phyloP scores from a whole-genome alignment of 2,329 filamentous ascomycete species.

The Gaeumannomyces sp. region DNA sequence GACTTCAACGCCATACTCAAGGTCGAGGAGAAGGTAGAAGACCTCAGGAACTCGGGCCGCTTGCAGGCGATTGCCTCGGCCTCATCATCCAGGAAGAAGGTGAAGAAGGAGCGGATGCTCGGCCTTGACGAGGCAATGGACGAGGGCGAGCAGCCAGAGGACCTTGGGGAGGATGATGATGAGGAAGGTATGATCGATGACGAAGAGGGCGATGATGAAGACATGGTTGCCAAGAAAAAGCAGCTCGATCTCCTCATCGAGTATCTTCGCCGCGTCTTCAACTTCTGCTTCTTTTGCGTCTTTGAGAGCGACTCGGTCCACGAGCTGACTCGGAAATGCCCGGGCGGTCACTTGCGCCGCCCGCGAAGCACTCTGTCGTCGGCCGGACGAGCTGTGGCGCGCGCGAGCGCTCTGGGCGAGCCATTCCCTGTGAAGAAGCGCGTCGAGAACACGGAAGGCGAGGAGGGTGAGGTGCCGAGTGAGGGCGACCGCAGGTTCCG shows the following conservation, averaged over 20 bases:
- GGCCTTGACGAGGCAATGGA: conserved; percentile 57
- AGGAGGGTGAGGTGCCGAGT: conserved; percentile 57
- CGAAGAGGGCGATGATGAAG: conserved; percentile 79
- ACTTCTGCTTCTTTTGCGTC: conserved; percentile 99
- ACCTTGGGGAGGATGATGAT: conserved; percentile 72
- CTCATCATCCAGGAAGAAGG: conserved; percentile 48
- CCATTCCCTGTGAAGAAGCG: conserved; percentile 80
- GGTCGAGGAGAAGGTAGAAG: conserved; percentile 82
- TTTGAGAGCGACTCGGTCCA: conserved; percentile 98
- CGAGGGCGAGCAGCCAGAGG: conserved; percentile 59
- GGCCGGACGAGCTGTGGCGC: conserved; percentile 76
- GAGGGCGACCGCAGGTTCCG: conserved; percentile 66
- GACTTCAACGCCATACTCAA: conserved; percentile 71
- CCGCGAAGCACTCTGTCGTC: conserved; percentile 80
- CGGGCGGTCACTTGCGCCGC: conserved; percentile 91
- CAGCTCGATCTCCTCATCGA: conserved; percentile 93
- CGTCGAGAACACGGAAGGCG: conserved; percentile 45
- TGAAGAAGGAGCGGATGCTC: conserved; percentile 54
- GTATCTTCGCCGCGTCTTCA: conserved; percentile 93
- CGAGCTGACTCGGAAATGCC: conserved; percentile 90
- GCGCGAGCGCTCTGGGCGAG: conserved; percentile 75
- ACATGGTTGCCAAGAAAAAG: conserved; percentile 89
- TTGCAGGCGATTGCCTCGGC: conserved; percentile 56
- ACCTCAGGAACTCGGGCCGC: conserved; percentile 67
- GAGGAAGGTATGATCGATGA: conserved; percentile 75